These are phyloP conservation scores for Lepraria neglecta DNA, from an alignment of 495 filamentous ascomycete species.

Conservation along the genomic window DNA sequence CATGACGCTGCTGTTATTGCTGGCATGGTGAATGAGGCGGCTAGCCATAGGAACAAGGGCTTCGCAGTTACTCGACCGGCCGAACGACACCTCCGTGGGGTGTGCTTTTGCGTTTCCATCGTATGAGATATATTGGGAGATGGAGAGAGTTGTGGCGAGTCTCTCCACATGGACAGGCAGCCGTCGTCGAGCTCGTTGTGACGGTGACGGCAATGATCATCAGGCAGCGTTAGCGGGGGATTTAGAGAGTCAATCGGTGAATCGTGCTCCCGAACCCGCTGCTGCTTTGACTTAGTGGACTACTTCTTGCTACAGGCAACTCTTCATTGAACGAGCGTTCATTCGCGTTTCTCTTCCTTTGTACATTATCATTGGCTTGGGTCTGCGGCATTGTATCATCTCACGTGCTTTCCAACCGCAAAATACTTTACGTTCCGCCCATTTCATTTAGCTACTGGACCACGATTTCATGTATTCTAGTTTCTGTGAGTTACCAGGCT, in stretches of 20 bases:
- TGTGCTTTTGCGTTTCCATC: constrained; percentile 7
- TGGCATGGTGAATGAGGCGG: constrained; percentile 27
- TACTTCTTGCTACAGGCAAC: neutral
- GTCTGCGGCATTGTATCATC: neutral
- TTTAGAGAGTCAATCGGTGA: neutral
- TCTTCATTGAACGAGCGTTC: neutral
- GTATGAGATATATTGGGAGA: neutral
- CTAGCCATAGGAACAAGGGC: constrained; percentile 58
- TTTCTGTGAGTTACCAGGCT: neutral
- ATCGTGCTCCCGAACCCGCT: constrained; percentile 13
- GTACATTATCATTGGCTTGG: neutral
- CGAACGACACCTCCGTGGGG: constrained; percentile 28
- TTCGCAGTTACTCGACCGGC: constrained; percentile 53
- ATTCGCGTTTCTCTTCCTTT: constrained; percentile 2
- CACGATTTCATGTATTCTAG: too few species aligned
- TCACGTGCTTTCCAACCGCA: neutral
- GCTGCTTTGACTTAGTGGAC: neutral
- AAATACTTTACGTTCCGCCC: neutral
- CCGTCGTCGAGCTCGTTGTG: neutral
- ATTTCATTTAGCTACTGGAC: too few species aligned
- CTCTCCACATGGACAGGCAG: neutral
- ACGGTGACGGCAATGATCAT: constrained; percentile 8
- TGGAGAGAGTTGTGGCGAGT: neutral
- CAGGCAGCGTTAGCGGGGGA: neutral
- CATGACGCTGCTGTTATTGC: constrained; percentile 21